A percentile compares a stretch with the other conserved stretches of the same genome.
These are phyloP conservation scores for Fusarium albidum DNA, from an alignment of 2,329 filamentous ascomycete species.

Conservation along the genomic window DNA sequence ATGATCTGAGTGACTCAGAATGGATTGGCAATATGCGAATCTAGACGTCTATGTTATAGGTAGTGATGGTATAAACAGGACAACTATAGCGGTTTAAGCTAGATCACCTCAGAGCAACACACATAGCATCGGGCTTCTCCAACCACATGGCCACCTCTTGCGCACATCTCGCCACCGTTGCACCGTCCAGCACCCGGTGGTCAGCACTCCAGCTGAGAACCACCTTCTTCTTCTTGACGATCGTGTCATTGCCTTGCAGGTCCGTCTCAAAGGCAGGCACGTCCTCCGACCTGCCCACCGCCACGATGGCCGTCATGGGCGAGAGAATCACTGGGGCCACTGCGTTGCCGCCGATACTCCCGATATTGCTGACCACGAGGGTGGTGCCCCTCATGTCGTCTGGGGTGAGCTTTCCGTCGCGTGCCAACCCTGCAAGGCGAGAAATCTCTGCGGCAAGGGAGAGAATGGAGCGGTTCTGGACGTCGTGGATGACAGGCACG, in stretches of 20 bases:
- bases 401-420: neutral
- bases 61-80: no score
- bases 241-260: neutral
- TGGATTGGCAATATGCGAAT: no score
- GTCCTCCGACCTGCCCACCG: neutral
- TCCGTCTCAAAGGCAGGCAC: neutral
- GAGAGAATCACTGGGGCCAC: neutral
- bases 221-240: neutral
- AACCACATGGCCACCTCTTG: constrained; percentile 8
- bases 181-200: constrained; percentile 2
- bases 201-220: constrained; percentile 4
- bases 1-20: no score
- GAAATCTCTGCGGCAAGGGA: constrained; percentile 7
- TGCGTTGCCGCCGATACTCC: constrained; percentile 4
- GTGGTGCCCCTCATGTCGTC: constrained; percentile 15
- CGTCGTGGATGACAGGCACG: constrained; percentile 13
- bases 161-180: constrained; percentile 12
- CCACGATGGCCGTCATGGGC: neutral
- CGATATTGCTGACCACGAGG: constrained; percentile 9
- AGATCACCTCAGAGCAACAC: no score
- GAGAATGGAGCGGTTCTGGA: constrained; percentile 9
- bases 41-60: no score
- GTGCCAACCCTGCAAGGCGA: neutral
- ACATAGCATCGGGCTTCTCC: neutral
- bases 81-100: no score